phyloP scores from a whole-genome alignment of 371 early-diverging fungal species.

The Choanephora cucurbitarum region DNA sequence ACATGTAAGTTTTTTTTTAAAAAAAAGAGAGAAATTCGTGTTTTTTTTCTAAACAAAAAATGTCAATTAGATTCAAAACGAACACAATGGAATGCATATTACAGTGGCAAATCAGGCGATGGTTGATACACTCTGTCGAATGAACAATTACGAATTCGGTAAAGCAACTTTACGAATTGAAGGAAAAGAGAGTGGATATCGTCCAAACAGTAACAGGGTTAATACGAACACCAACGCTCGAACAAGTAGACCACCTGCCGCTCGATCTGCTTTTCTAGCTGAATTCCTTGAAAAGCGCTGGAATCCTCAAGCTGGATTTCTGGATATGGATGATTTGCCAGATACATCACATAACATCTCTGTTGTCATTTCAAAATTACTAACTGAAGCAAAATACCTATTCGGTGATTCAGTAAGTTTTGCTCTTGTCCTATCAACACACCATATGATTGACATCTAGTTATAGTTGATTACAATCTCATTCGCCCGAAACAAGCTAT shows the following conservation, averaged over 20 bases:
- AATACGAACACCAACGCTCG: not conserved
- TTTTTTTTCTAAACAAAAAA: too few relatives aligned
- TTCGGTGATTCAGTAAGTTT: slow-evolving; percentile 50
- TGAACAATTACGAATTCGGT: slow-evolving; percentile 33
- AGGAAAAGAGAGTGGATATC: not conserved
- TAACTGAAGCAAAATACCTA: slow-evolving; percentile 49
- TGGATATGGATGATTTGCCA: slow-evolving; percentile 57
- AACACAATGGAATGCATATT: slow-evolving; percentile 23
- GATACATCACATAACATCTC: slow-evolving; percentile 32
- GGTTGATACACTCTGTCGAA: slow-evolving; percentile 28
- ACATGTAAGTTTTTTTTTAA: slow-evolving; percentile 32
- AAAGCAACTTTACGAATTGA: slow-evolving; percentile 11
- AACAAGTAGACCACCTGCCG: not conserved
- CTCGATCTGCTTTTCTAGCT: slow-evolving; percentile 22
- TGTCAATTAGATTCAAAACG: slow-evolving; percentile 24
- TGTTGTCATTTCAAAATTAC: slow-evolving; percentile 43
- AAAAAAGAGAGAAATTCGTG: too few relatives aligned
- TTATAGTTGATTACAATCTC: slow-evolving; percentile 60
- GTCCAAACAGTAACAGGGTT: not conserved
- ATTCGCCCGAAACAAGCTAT: slow-evolving; percentile 51
- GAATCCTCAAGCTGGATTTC: slow-evolving; percentile 42
- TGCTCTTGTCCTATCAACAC: too few relatives aligned
- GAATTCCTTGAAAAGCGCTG: slow-evolving; percentile 54
- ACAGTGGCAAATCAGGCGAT: slow-evolving; percentile 23
- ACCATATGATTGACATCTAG: too few relatives aligned